Conservation (phyloP, 805 yeast species). For the Dipodascus geniculatus region DNA sequence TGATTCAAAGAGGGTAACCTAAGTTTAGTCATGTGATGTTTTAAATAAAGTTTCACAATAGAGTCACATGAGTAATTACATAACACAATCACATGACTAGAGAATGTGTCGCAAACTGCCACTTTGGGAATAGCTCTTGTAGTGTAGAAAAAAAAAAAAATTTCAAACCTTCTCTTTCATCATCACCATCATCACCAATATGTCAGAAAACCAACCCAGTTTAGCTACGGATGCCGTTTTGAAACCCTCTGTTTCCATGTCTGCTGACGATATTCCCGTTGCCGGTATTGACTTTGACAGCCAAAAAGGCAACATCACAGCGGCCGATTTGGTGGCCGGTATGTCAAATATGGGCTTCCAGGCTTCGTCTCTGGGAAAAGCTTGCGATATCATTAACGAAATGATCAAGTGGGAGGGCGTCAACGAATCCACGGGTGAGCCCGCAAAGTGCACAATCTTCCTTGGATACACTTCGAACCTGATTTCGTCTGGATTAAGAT, state of each 20-base stretch:
- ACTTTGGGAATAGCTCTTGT: no score
- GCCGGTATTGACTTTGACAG: slow-evolving; percentile 85
- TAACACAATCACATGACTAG: no score
- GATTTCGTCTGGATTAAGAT: slow-evolving; percentile 89
- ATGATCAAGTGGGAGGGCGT: slow-evolving; percentile 90
- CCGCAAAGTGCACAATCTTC: slow-evolving; percentile 80
- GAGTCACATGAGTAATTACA: no score
- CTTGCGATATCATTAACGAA: slow-evolving; percentile 83
- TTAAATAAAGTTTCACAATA: no score
- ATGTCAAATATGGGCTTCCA: slow-evolving; percentile 98
- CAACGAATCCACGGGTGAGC: slow-evolving; percentile 38
- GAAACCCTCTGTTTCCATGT: slow-evolving; percentile 75
- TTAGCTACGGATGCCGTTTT: slow-evolving; percentile 87
- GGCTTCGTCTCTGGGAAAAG: slow-evolving; percentile 74
- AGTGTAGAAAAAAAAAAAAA: not conserved
- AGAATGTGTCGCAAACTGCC: not conserved
- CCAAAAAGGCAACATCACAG: slow-evolving; percentile 63
- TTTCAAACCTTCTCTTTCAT: no score
- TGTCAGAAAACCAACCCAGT: slow-evolving; percentile 33
- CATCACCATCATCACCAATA: not conserved
- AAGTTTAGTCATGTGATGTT: no score
- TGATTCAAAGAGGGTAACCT: no score
- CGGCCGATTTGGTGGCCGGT: slow-evolving; percentile 62
- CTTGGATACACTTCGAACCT: slow-evolving; percentile 95
- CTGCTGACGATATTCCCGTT: slow-evolving; percentile 67